These are phyloP conservation scores for Phoma sp. DNA, from an alignment of 2,329 filamentous ascomycete species.

Conservation along the genomic window DNA sequence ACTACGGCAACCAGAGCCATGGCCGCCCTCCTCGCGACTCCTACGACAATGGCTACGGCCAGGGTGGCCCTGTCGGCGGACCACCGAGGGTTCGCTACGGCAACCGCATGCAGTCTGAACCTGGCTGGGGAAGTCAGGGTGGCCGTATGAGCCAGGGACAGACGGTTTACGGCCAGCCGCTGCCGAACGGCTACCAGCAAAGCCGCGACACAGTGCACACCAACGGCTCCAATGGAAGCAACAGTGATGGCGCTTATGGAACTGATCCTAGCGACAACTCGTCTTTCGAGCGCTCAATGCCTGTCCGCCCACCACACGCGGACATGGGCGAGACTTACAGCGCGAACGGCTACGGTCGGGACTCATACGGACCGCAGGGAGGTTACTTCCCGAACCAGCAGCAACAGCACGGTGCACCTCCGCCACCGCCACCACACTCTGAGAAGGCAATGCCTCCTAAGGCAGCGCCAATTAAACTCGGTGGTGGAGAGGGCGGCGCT, in stretches of 20 bases:
- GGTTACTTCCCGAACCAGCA: slow-evolving; percentile 29
- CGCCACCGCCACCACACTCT: slow-evolving; percentile 30
- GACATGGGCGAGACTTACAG: slow-evolving; percentile 61
- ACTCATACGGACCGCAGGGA: slow-evolving; percentile 50
- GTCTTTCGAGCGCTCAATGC: slow-evolving; percentile 76
- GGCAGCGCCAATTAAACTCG: slow-evolving; percentile 34
- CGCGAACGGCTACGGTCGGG: slow-evolving; percentile 57
- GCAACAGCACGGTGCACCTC: slow-evolving; percentile 13
- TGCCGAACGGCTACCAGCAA: slow-evolving; percentile 67
- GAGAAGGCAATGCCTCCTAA: slow-evolving; percentile 14
- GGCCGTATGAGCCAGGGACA: slow-evolving; percentile 43
- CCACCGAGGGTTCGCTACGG: slow-evolving; percentile 46
- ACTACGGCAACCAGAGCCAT: slow-evolving; percentile 43
- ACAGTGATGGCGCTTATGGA: slow-evolving; percentile 72
- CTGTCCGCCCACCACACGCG: slow-evolving; percentile 43
- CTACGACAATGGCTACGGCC: slow-evolving; percentile 41
- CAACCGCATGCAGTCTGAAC: slow-evolving; percentile 53
- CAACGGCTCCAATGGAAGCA: slow-evolving; percentile 73
- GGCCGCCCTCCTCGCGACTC: slow-evolving; percentile 46
- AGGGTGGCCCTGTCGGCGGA: slow-evolving; percentile 44
- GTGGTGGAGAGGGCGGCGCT: slow-evolving; percentile 21
- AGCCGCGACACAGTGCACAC: slow-evolving; percentile 89
- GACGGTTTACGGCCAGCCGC: slow-evolving; percentile 36
- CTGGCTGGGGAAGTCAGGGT: slow-evolving; percentile 42
- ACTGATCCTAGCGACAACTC: slow-evolving; percentile 95